Conservation (phyloP, 352 stramenopile genomes). For the Phytophthora colocasiae region DNA sequence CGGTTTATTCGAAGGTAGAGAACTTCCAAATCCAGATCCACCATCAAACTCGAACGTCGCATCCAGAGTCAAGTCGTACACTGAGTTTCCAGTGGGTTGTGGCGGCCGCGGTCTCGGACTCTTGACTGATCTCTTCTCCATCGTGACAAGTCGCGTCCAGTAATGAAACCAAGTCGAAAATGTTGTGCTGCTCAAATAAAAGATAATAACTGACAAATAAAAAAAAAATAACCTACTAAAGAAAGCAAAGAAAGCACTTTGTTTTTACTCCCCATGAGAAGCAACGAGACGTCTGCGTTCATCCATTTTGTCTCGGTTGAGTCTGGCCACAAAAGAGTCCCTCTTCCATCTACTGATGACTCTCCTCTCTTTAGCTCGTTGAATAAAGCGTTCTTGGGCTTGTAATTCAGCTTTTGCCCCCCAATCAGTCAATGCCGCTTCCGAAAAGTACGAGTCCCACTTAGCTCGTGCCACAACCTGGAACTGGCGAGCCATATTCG, state of each 20-base stretch:
- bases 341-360: slow-evolving; percentile 72
- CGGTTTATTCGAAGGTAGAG: slow-evolving; percentile 65
- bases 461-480: slow-evolving; percentile 52
- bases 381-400: slow-evolving; percentile 57
- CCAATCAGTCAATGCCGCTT: slow-evolving; percentile 75
- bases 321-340: slow-evolving; percentile 81
- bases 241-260: neutral
- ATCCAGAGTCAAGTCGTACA: slow-evolving; percentile 66
- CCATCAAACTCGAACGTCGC: slow-evolving; percentile 78
- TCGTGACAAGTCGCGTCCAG: slow-evolving; percentile 23
- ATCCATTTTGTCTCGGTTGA: slow-evolving; percentile 84
- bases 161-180: slow-evolving; percentile 1
- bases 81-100: slow-evolving; percentile 21
- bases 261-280: slow-evolving; percentile 28
- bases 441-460: slow-evolving; percentile 69
- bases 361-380: slow-evolving; percentile 56
- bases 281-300: slow-evolving; percentile 44
- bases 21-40: slow-evolving; percentile 63
- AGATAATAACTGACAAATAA: slow-evolving; percentile 17
- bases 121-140: slow-evolving; percentile 15
- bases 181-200: neutral
- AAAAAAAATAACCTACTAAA: neutral
- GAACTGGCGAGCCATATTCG: slow-evolving; percentile 73
- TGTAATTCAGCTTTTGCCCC: slow-evolving; percentile 59
- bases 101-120: slow-evolving; percentile 15